Base-by-base conservation (phyloP, 1,284 basidiomycete species). In the Fistulina hepatica region DNA sequence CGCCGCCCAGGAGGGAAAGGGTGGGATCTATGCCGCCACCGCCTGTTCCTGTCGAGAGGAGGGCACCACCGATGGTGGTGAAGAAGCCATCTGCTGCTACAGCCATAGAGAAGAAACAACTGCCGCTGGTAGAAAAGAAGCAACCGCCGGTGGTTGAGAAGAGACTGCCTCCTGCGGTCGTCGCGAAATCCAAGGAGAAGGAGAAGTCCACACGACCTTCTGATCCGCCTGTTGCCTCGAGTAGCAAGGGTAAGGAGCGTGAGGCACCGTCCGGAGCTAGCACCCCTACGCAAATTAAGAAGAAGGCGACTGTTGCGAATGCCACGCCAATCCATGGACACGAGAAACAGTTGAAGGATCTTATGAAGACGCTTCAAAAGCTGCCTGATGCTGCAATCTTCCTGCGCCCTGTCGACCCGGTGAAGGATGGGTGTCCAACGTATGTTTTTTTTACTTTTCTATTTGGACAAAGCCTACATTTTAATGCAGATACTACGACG, bases 341-440 rank as follows among this genome's bases (percentile, higher is more conserved):
- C 54, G 76, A 75, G 52, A 84, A 76, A 66, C 91, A 91, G 55
- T 86, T 81, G 51, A 80, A 72, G 53, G 75, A 79, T 2, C 55
- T 94, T 17, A 51, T 97, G 45, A 77, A 72, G 51, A 61, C 52
- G 20, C 52, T 97, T 20, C 58, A 65, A 42, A 85, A 77, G 54
- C 57, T 82, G 21, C 72, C 79, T 1, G 81, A 88, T 50, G 75
- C 81, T 10, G 57, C 62, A 21, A 83, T 94, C 44, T 98, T 98
- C 63, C 54, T 73, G 27, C 67, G 71, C 13, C 91, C 94, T 2
- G 94, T 98, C 11, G 85, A 98, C 57, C 84, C 93, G 0, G 59
- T 81, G 5, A 55, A 61, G 35, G 85, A 84, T 59, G 89, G 81
- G 20, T 93, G 82, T 57, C 91, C 86, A 27, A 90, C 88, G 81